Evolutionary conservation across 2,329 filamentous ascomycete species (phyloP).

Genomic region (Rhexocercosporidium sp.): DNA sequence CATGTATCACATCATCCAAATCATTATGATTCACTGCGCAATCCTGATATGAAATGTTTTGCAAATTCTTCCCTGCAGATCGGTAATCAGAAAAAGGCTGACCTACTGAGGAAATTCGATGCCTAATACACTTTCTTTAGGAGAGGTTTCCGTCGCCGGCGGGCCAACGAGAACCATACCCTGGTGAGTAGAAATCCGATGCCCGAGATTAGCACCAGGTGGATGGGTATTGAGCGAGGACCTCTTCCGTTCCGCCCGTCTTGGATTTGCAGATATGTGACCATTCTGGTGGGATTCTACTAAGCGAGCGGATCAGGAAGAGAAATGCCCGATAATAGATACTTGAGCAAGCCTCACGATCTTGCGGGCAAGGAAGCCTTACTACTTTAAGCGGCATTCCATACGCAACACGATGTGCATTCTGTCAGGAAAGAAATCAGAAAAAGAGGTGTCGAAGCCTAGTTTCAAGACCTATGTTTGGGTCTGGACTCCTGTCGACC

Average conservation of each 20-base stretch:
- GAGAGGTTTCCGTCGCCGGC: not conserved
- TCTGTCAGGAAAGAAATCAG: not conserved
- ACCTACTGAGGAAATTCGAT: constrained; percentile 13
- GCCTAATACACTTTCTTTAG: constrained; percentile 5
- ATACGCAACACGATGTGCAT: not conserved
- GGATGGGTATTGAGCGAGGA: constrained; percentile 6
- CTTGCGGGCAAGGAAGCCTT: not conserved
- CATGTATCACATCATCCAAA: constrained; percentile 8
- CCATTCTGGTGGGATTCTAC: constrained; percentile 2
- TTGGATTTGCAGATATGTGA: not conserved
- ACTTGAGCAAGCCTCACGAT: not conserved
- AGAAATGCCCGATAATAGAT: not conserved
- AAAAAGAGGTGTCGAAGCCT: not conserved
- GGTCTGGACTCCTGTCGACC: not conserved
- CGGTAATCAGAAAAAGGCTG: constrained; percentile 23
- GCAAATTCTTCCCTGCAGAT: constrained; percentile 13
- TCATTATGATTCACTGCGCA: not conserved
- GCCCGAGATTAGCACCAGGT: not conserved
- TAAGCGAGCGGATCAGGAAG: not conserved
- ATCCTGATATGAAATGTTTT: not conserved
- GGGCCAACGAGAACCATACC: not conserved
- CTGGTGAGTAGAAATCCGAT: not conserved
- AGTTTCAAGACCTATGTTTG: not conserved
- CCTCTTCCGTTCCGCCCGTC: not conserved
- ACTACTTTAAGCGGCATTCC: not conserved